Conservation (phyloP, 1,284 basidiomycete species). For the Ceratobasidium sp. region DNA sequence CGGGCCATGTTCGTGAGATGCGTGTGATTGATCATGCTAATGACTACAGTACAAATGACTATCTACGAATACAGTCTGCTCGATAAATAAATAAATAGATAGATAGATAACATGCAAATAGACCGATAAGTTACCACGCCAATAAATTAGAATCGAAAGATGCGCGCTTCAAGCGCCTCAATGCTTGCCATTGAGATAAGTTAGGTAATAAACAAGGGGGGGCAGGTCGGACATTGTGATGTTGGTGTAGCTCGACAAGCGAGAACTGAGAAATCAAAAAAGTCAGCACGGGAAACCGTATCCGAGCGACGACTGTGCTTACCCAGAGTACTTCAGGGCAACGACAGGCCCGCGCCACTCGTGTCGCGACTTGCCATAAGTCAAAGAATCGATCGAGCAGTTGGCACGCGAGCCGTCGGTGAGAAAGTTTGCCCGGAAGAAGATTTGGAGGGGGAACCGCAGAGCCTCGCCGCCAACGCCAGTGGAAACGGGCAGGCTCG, state of each 20-base stretch:
- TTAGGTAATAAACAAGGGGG: constrained; percentile 39
- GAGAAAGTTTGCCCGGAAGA: constrained; percentile 46
- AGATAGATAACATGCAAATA: constrained; percentile 35
- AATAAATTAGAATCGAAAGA: neutral
- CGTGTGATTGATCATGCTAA: constrained; percentile 7
- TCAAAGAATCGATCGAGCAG: constrained; percentile 32
- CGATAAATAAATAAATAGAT: constrained; percentile 15
- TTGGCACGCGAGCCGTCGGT: constrained; percentile 43
- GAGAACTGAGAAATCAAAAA: constrained; percentile 2
- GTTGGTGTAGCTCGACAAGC: constrained; percentile 39
- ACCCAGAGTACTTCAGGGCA: constrained; percentile 79
- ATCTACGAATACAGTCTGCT: constrained; percentile 16
- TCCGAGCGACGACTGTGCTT: neutral
- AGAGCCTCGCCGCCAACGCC: constrained; percentile 46
- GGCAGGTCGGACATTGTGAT: constrained; percentile 42
- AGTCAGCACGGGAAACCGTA: neutral
- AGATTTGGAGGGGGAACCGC: constrained; percentile 46
- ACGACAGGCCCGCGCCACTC: constrained; percentile 50
- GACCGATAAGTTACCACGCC: constrained; percentile 11
- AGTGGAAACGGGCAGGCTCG: constrained; percentile 40
- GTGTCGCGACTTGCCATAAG: constrained; percentile 41
- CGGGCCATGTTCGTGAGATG: neutral
- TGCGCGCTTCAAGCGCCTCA: constrained; percentile 25
- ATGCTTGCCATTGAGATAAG: constrained; percentile 40
- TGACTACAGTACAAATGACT: constrained; percentile 9